A percentile compares a stretch with the other conserved stretches of the same genome.
Conservation (phyloP, 2,329 filamentous ascomycete genomes). For the Fusarium sp. region DNA sequence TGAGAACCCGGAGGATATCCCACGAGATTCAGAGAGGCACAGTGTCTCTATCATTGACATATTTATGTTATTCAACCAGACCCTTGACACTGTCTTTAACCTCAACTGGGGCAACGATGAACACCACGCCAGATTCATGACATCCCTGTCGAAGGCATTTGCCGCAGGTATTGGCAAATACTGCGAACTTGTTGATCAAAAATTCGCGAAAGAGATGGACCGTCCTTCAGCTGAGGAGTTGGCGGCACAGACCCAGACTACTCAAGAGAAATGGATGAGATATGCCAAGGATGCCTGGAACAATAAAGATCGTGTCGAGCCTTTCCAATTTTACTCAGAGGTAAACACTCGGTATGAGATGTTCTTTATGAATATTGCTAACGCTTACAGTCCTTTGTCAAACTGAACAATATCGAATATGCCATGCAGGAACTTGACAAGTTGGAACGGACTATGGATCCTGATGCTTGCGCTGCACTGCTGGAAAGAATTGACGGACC, state of each 20-base stretch:
- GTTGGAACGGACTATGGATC: slow-evolving; percentile 88
- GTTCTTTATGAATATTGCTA: slow-evolving; percentile 34
- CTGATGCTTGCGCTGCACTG: slow-evolving; percentile 87
- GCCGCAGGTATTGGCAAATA: slow-evolving; percentile 85
- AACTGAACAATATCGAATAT: slow-evolving; percentile 97
- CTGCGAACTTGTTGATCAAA: slow-evolving; percentile 88
- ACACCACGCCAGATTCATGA: slow-evolving; percentile 98
- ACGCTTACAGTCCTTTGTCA: slow-evolving; percentile 82
- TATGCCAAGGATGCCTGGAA: slow-evolving; percentile 94
- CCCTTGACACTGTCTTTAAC: slow-evolving; percentile 84
- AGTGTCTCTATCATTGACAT: slow-evolving; percentile 94
- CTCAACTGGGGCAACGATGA: slow-evolving; percentile 94
- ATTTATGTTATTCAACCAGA: slow-evolving; percentile 93
- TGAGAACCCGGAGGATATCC: slow-evolving; percentile 68
- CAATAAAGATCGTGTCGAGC: slow-evolving; percentile 91
- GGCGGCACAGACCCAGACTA: slow-evolving; percentile 77
- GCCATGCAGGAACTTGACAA: slow-evolving; percentile 92
- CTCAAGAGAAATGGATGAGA: slow-evolving; percentile 92
- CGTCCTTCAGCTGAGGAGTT: slow-evolving; percentile 87
- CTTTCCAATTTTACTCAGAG: slow-evolving; percentile 95
- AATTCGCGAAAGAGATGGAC: slow-evolving; percentile 93
- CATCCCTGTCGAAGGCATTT: slow-evolving; percentile 84
- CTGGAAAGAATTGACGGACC: slow-evolving; percentile 79
- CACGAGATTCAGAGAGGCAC: slow-evolving; percentile 84
- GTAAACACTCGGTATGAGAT: slow-evolving; percentile 57